These are phyloP conservation scores for Colletotrichum sansevieriae DNA, from an alignment of 2,329 filamentous ascomycete species.

Conservation along the genomic window DNA sequence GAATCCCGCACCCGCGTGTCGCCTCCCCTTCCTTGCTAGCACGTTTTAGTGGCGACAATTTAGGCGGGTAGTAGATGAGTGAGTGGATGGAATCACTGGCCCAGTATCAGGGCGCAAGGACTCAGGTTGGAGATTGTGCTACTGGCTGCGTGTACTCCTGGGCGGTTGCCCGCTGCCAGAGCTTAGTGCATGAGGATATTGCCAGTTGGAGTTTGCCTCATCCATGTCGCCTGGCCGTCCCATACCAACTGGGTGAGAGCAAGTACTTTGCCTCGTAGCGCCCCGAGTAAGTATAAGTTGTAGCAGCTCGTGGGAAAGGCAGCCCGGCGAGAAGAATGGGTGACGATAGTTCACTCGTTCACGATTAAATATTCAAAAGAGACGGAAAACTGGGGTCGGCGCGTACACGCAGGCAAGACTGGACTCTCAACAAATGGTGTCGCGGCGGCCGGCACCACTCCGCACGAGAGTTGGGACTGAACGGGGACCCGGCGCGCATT, in stretches of 20 bases:
- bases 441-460: slow-evolving; percentile 16
- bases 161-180: slow-evolving; percentile 26
- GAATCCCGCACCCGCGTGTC: neutral
- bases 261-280: neutral
- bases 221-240: slow-evolving; percentile 19
- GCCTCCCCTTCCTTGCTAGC: slow-evolving; percentile 1
- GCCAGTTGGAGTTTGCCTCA: slow-evolving; percentile 29
- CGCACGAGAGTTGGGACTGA: slow-evolving; percentile 16
- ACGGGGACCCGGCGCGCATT: slow-evolving; percentile 28
- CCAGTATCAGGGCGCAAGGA: slow-evolving; percentile 11
- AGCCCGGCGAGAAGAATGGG: no score
- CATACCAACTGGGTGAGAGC: slow-evolving; percentile 6
- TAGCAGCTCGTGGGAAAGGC: neutral
- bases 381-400: neutral
- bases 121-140: slow-evolving; percentile 3
- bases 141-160: slow-evolving; percentile 21
- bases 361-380: neutral
- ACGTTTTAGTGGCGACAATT: slow-evolving; percentile 22
- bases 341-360: no score
- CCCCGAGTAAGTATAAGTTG: neutral
- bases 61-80: slow-evolving; percentile 21
- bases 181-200: slow-evolving; percentile 34
- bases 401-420: no score
- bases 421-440: slow-evolving; percentile 13
- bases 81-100: slow-evolving; percentile 9